These are phyloP conservation scores for Kandelia obovata DNA, from an alignment of 345 rosid species.

Conservation along the genomic window DNA sequence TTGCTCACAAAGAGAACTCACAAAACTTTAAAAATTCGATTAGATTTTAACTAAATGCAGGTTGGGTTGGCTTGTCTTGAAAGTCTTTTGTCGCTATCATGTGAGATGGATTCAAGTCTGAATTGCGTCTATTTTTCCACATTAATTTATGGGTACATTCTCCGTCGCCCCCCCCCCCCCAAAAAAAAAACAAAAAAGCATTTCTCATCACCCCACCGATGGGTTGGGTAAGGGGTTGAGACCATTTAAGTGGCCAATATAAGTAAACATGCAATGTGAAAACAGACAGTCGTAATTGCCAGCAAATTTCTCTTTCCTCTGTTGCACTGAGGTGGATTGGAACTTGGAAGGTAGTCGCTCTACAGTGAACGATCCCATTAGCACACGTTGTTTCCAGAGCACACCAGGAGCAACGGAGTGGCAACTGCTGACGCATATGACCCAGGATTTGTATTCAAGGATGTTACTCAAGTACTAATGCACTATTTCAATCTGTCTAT, in stretches of 20 bases:
- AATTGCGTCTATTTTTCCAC: too few species aligned
- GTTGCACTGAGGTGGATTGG: constrained; percentile 17
- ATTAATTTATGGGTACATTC: constrained; percentile 19
- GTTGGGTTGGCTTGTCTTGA: not conserved
- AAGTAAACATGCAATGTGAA: constrained; percentile 46
- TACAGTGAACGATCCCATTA: constrained; percentile 44
- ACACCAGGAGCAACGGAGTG: not conserved
- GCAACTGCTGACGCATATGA: not conserved
- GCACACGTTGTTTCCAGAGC: constrained; percentile 17
- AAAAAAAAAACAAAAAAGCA: too few species aligned
- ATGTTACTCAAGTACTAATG: constrained; percentile 1
- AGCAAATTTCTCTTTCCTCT: not conserved
- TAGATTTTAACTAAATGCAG: not conserved
- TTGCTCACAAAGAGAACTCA: not conserved
- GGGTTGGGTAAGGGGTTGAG: not conserved
- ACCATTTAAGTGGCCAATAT: constrained; percentile 35
- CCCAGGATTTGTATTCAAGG: not conserved
- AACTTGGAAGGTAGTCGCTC: constrained; percentile 41
- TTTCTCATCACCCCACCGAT: not conserved
- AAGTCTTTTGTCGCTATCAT: not conserved
- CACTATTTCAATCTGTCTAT: not conserved
- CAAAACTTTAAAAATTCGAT: not conserved
- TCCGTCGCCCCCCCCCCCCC: not conserved
- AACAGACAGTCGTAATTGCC: constrained; percentile 22
- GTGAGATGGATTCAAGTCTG: too few species aligned